Percentiles rank a stretch among this genome's conserved stretches.
These are phyloP conservation scores for Ceratocystis cubensis DNA, from an alignment of 2,329 filamentous ascomycete genomes.

Conservation along the genomic window DNA sequence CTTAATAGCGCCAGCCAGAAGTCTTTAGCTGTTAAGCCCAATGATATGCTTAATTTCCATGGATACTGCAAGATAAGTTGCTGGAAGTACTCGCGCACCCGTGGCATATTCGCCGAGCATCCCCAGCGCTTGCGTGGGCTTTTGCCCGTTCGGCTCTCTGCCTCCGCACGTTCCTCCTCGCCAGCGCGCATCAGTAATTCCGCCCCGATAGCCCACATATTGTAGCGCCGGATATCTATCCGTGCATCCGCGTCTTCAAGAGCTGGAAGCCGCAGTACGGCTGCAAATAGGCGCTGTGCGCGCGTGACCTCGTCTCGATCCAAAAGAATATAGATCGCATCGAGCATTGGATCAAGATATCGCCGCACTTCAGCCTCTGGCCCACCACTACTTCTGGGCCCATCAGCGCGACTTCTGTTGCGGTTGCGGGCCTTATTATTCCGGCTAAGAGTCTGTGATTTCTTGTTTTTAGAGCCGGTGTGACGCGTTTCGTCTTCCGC, in stretches of 20 bases:
- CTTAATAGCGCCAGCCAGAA: constrained; percentile 75
- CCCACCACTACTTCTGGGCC: background rate
- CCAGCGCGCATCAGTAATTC: constrained; percentile 59
- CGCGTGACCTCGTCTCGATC: constrained; percentile 16
- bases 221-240: constrained; percentile 53
- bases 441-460: background rate
- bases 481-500: background rate
- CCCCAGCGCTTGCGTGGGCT: constrained; percentile 31
- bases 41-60: constrained; percentile 48
- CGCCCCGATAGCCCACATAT: constrained; percentile 71
- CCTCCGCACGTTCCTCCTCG: constrained; percentile 9
- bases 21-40: constrained; percentile 39
- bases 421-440: constrained; percentile 4
- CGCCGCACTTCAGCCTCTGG: constrained; percentile 17
- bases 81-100: constrained; percentile 55
- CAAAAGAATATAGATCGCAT: constrained; percentile 14
- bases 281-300: constrained; percentile 16
- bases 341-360: constrained; percentile 16
- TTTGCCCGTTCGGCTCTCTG: background rate
- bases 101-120: constrained; percentile 34
- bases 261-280: constrained; percentile 15
- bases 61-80: constrained; percentile 65
- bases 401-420: background rate
- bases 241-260: constrained; percentile 22
- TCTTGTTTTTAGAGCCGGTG: no score